Evolutionary conservation across 208 protist species (phyloP).

Genomic region (Trypanosoma lewisi): DNA sequence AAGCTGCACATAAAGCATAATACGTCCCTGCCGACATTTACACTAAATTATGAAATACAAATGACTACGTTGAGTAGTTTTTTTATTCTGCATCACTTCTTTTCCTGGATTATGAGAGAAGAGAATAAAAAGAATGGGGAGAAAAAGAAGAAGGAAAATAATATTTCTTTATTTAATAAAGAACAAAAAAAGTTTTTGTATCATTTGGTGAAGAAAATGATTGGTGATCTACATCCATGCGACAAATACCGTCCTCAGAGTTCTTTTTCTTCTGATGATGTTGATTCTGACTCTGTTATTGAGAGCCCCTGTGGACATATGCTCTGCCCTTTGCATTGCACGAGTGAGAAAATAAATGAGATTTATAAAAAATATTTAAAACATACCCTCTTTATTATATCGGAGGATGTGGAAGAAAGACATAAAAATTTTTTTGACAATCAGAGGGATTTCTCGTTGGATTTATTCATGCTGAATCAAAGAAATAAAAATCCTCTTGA

Average conservation of each 20-base stretch:
- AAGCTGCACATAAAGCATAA: slow-evolving; percentile 6
- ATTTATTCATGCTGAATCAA: neutral
- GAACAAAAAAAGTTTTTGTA: slow-evolving; percentile 8
- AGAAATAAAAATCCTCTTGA: slow-evolving; percentile 1
- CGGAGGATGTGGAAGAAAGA: neutral
- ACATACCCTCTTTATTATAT: slow-evolving; percentile 3
- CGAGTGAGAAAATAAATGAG: slow-evolving; percentile 12
- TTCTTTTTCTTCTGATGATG: too few species aligned
- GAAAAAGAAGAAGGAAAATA: too few species aligned
- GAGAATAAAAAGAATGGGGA: too few species aligned
- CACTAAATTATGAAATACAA: slow-evolving; percentile 26
- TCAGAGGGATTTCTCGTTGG: neutral
- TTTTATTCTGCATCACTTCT: slow-evolving; percentile 13
- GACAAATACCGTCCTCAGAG: too few species aligned
- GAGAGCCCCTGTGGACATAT: too few species aligned
- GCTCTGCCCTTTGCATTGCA: slow-evolving; percentile 25
- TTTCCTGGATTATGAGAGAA: too few species aligned
- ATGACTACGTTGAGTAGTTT: slow-evolving; percentile 25
- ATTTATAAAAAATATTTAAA: slow-evolving; percentile 8
- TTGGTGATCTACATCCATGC: slow-evolving; percentile 9
- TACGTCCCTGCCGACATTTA: slow-evolving; percentile 18
- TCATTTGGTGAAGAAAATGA: slow-evolving; percentile 6
- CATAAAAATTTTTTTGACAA: neutral
- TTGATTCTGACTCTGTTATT: too few species aligned
- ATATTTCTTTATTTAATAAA: slow-evolving; percentile 16